phyloP scores from a whole-genome alignment of 1,139 yeast species.

The Hanseniaspora sp. region DNA sequence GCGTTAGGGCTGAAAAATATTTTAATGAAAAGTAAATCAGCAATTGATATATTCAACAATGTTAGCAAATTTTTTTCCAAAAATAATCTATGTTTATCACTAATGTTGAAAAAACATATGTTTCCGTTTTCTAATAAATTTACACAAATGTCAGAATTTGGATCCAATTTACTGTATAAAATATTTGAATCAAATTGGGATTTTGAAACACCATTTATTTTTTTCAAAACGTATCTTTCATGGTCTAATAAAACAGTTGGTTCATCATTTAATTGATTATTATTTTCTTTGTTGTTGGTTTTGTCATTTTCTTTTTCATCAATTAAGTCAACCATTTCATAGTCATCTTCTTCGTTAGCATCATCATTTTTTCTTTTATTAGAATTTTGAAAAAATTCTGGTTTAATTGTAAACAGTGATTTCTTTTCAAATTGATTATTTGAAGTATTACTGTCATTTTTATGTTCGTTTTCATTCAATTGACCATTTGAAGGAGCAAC shows the following conservation, averaged over 20 bases:
- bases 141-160: constrained; percentile 4
- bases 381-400: background rate
- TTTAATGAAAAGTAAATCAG: background rate
- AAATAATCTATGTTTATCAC: background rate
- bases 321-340: background rate
- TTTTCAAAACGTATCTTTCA: constrained; percentile 6
- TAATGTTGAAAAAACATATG: constrained; percentile 1
- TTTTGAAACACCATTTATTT: background rate
- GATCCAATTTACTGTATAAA: constrained; percentile 3
- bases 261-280: background rate
- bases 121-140: constrained; percentile 6
- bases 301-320: background rate
- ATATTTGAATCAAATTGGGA: background rate
- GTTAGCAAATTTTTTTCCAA: background rate
- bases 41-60: background rate
- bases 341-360: background rate
- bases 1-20: constrained; percentile 4
- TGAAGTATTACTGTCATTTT: constrained; percentile 14
- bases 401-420: background rate
- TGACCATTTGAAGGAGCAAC: background rate
- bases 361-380: too few relatives aligned
- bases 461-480: constrained; percentile 17
- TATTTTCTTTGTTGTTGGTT: background rate
- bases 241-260: constrained; percentile 1
- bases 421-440: background rate